phyloP scores from a whole-genome alignment of 1,139 yeast species.

The Geotrichum fermentans region DNA sequence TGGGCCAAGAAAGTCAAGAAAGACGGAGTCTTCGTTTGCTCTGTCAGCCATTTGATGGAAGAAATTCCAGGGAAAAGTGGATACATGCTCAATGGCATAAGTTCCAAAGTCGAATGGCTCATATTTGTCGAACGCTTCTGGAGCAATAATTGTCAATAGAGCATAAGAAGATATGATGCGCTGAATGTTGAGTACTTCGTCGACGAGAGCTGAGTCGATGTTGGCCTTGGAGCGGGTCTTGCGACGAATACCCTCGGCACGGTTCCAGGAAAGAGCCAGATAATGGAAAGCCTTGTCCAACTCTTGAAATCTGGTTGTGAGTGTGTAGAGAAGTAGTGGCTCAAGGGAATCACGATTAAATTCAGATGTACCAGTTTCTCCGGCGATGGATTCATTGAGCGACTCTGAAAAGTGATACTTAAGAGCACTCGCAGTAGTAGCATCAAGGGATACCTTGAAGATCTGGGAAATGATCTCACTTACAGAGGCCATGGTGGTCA shows the following conservation, averaged over 20 bases:
- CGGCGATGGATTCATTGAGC: constrained; percentile 22
- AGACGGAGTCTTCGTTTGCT: constrained; percentile 61
- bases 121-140: constrained; percentile 11
- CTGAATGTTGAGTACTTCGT: constrained; percentile 2
- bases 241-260: constrained; percentile 9
- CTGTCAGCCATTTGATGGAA: constrained; percentile 38
- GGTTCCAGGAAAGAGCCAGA: constrained; percentile 5
- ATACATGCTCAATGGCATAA: not conserved
- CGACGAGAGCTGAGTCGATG: not conserved
- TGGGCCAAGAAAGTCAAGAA: constrained; percentile 55
- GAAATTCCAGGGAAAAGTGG: constrained; percentile 13
- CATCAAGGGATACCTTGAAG: constrained; percentile 25
- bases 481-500: constrained; percentile 5
- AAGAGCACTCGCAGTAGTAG: constrained; percentile 18
- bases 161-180: constrained; percentile 5
- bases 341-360: not conserved
- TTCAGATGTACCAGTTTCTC: constrained; percentile 18
- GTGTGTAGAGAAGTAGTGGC: not conserved
- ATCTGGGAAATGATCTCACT: constrained; percentile 24
- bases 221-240: not conserved
- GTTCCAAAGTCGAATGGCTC: not conserved
- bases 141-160: constrained; percentile 3
- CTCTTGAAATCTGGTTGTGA: constrained; percentile 1
- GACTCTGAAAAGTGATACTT: constrained; percentile 5
- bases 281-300: not conserved